Evolutionary conservation across 2,329 filamentous ascomycete genomes (phyloP), one percentile per base, ranked within the genome.

Genomic region (Sclerotinia subarctica): DNA sequence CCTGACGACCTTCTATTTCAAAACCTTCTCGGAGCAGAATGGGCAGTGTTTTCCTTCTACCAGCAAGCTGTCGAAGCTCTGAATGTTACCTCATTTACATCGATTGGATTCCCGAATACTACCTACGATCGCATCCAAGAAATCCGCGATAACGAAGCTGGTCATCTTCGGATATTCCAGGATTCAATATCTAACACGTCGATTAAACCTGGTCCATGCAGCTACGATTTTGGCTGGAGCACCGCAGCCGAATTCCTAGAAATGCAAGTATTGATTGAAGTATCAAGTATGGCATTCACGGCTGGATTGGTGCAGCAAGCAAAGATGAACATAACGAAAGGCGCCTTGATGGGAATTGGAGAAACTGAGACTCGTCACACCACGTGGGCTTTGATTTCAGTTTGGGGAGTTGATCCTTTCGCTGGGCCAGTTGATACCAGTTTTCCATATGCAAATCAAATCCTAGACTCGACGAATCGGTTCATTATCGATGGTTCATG

Each of bases 81-180:
- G 76, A 80, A 79, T 52, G 57, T 67, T 19, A 71, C 74, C 2
- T 69, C 73, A 13, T 82, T 82, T 70, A 77, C 74, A 0, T 68
- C 72, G 1, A 60, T 77, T 15, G 78, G 78, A 8, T 72, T 79
- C 38, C 78, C 79, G 7, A 79, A 81, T 58, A 79, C 71, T 5
- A 82, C 81, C 42, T 80, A 80, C 67, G 74, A 77, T 24, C 76
- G 78, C 6, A 75, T 80, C 52, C 69, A 71, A 68, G 77, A 82
- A 69, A 82, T 82, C 64, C 77, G 80, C 8, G 78, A 82, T 69
- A 82, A 81, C 54, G 81, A 82, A 73, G 80, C 80, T 24, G 80
- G 81, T 4, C 80, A 82, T 69, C 71, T 82, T 21, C 76, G 78
- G 35, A 80, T 82, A 67, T 82, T 82, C 72, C 80, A 81, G 68